These are phyloP conservation scores for Stephania cephalantha DNA, from an alignment of 164 flowering plant genomes.

Conservation along the genomic window DNA sequence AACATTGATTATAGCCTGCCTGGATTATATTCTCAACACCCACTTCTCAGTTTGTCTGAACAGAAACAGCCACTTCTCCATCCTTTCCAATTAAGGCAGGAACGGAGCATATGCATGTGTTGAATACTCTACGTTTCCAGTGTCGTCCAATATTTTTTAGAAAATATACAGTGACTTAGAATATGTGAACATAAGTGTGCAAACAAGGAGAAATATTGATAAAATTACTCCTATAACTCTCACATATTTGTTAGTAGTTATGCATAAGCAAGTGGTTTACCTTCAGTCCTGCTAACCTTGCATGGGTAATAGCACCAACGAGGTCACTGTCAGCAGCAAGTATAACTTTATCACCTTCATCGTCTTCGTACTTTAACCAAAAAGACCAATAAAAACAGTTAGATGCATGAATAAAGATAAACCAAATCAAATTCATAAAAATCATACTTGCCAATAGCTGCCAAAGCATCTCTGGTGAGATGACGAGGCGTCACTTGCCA, in stretches of 20 bases:
- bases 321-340: conserved; percentile 78
- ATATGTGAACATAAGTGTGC: not conserved
- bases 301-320: conserved; percentile 65
- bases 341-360: conserved; percentile 86
- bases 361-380: conserved; percentile 79
- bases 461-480: no score
- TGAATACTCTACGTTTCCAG: no score
- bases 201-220: not conserved
- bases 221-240: not conserved
- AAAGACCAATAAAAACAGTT: conserved; percentile 1
- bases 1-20: not conserved
- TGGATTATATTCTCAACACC: not conserved
- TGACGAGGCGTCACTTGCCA: no score
- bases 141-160: no score
- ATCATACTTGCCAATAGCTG: conserved; percentile 57
- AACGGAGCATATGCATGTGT: no score
- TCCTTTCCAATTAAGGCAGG: no score
- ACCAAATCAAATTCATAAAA: not conserved
- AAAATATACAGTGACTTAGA: no score
- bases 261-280: conserved; percentile 23
- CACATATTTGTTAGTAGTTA: not conserved
- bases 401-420: conserved; percentile 1
- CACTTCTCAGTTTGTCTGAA: not conserved
- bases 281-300: conserved; percentile 72
- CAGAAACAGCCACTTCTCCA: no score